These are phyloP conservation scores for Eremomyces bilateralis DNA, from an alignment of 495 filamentous ascomycete genomes.

Conservation along the genomic window DNA sequence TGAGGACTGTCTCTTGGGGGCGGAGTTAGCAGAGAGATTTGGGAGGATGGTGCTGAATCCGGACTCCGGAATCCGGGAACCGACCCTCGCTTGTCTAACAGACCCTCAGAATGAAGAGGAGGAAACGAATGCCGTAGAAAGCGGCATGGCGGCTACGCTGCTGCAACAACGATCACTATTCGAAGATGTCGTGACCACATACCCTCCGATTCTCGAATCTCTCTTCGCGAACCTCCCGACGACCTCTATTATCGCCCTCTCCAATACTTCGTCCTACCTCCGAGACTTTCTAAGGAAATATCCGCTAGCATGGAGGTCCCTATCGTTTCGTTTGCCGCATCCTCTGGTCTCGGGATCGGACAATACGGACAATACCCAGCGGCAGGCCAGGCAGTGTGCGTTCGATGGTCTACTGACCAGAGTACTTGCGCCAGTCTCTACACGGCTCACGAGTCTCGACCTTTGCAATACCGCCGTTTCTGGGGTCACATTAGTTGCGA, in stretches of 20 bases:
- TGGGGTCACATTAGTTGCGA: conserved; percentile 30
- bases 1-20: conserved; percentile 10
- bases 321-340: conserved; percentile 34
- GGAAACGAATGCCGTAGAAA: not conserved
- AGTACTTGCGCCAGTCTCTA: conserved; percentile 31
- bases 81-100: conserved; percentile 1
- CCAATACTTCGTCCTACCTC: conserved; percentile 32
- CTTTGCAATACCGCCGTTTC: conserved; percentile 40
- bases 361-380: conserved; percentile 17
- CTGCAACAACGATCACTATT: conserved; percentile 22
- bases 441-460: conserved; percentile 32
- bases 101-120: conserved; percentile 1
- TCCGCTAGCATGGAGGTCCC: conserved; percentile 37
- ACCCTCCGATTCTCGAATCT: conserved; percentile 34
- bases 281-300: conserved; percentile 32
- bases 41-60: conserved; percentile 2
- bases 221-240: conserved; percentile 36
- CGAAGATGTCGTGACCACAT: conserved; percentile 29
- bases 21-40: conserved; percentile 10
- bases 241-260: conserved; percentile 31
- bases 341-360: conserved; percentile 16
- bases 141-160: conserved; percentile 1
- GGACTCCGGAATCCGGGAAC: not conserved
- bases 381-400: conserved; percentile 32
- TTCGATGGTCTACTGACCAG: conserved; percentile 34